A percentile compares a stretch with the other conserved stretches of the same genome.
Evolutionary conservation across 2,329 filamentous ascomycete genomes (phyloP).

Genomic region (Cladosporium colombiae): DNA sequence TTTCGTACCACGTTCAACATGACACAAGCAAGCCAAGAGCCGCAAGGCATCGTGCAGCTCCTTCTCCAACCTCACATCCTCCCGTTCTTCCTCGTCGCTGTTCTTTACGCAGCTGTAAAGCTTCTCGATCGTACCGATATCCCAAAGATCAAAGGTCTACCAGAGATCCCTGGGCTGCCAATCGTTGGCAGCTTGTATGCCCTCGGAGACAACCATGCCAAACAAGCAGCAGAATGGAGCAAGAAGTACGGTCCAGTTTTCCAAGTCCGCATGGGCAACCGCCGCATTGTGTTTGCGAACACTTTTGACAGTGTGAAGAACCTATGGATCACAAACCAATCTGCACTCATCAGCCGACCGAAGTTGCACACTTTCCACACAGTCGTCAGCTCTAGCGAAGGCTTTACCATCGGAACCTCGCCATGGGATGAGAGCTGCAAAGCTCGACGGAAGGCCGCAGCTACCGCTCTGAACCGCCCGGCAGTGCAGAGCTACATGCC

Average conservation of each 20-base stretch:
- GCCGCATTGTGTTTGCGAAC: constrained; percentile 76
- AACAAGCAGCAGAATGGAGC: constrained; percentile 48
- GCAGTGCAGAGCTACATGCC: constrained; percentile 79
- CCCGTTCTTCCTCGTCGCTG: constrained; percentile 43
- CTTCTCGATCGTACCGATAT: constrained; percentile 49
- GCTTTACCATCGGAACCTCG: constrained; percentile 80
- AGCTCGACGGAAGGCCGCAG: constrained; percentile 72
- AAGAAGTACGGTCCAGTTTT: constrained; percentile 54
- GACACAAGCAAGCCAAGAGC: constrained; percentile 28
- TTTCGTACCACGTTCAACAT: constrained; percentile 22
- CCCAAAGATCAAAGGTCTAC: constrained; percentile 51
- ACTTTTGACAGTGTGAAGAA: constrained; percentile 72
- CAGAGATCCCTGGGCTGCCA: constrained; percentile 50
- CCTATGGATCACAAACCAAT: constrained; percentile 78
- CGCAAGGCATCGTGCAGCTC: constrained; percentile 33
- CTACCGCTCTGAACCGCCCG: constrained; percentile 74
- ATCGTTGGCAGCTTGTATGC: constrained; percentile 50
- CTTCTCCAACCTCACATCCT: constrained; percentile 43
- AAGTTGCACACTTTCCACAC: constrained; percentile 80
- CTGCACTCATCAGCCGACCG: constrained; percentile 73
- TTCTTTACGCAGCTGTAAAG: constrained; percentile 43
- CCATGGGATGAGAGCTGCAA: constrained; percentile 85
- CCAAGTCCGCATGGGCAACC: constrained; percentile 62
- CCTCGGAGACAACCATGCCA: constrained; percentile 49
- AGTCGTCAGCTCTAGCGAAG: constrained; percentile 73